Evolutionary conservation across 352 stramenopile genomes (phyloP).

Genomic region (Globisporangium middletonii): DNA sequence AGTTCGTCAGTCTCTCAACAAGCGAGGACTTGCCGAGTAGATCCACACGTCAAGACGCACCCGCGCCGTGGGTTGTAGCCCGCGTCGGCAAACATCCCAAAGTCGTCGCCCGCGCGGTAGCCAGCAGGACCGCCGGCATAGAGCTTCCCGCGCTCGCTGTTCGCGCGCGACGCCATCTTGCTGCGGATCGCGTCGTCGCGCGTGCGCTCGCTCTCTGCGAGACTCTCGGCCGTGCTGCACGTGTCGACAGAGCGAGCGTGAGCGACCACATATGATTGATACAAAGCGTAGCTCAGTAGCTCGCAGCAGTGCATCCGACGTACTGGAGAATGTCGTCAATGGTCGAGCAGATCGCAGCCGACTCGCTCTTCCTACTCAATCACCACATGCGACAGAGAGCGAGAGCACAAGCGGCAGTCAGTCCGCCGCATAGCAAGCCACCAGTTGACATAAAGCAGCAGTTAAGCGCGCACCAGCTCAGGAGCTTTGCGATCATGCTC

Average conservation of each 20-base stretch:
- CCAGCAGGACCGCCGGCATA: slow-evolving; percentile 17
- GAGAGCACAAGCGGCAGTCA: background rate
- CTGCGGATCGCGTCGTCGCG: slow-evolving; percentile 43
- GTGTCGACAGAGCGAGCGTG: background rate
- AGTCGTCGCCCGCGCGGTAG: slow-evolving; percentile 42
- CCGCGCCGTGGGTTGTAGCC: slow-evolving; percentile 32
- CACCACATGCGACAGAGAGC: background rate
- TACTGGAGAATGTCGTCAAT: slow-evolving; percentile 72
- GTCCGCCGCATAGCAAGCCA: background rate
- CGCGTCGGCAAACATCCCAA: slow-evolving; percentile 32
- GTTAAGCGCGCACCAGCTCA: slow-evolving; percentile 43
- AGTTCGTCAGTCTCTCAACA: background rate
- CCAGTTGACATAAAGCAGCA: background rate
- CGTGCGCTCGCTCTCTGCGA: slow-evolving; percentile 41
- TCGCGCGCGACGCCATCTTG: slow-evolving; percentile 46
- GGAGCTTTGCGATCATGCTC: slow-evolving; percentile 86
- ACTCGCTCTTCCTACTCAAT: slow-evolving; percentile 43
- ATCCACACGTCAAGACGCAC: slow-evolving; percentile 16
- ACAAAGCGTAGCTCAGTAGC: background rate
- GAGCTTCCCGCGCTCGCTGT: slow-evolving; percentile 42
- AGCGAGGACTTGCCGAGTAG: background rate
- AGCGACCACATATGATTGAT: background rate
- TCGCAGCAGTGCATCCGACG: background rate
- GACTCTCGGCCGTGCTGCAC: slow-evolving; percentile 43
- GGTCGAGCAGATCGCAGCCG: slow-evolving; percentile 45